Percentiles rank a stretch among this genome's conserved stretches.
These are phyloP conservation scores for Populus hybrid DNA, from an alignment of 441 rosid species.

Conservation along the genomic window DNA sequence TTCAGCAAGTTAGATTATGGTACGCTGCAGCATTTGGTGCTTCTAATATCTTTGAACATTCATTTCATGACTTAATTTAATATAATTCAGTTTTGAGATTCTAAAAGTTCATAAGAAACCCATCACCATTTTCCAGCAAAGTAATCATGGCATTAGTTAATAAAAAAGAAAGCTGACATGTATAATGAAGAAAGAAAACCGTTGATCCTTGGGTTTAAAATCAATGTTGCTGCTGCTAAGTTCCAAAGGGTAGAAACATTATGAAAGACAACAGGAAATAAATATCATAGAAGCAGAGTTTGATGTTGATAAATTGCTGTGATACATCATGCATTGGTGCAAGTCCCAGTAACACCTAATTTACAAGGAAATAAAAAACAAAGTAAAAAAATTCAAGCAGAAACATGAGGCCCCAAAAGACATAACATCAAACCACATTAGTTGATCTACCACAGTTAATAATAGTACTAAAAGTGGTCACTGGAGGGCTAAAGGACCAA, in stretches of 20 bases:
- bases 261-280: slow-evolving; percentile 7
- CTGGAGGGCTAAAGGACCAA: neutral
- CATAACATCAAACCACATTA: neutral
- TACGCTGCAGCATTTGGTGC: too few relatives aligned
- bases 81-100: too few relatives aligned
- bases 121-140: too few relatives aligned
- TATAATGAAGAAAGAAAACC: too few relatives aligned
- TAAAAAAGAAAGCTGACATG: too few relatives aligned
- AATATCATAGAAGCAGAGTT: neutral
- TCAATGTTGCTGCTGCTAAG: too few relatives aligned
- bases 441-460: neutral
- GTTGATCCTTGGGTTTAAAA: too few relatives aligned
- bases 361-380: neutral
- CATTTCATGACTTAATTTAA: too few relatives aligned
- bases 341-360: neutral
- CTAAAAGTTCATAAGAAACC: too few relatives aligned
- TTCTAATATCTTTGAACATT: too few relatives aligned
- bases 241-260: neutral
- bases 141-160: too few relatives aligned
- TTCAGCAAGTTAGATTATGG: too few relatives aligned
- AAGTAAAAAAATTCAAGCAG: neutral
- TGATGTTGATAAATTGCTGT: neutral
- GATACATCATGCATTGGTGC: neutral
- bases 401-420: neutral
- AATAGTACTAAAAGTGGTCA: neutral